phyloP scores from a whole-genome alignment of 2,329 filamentous ascomycete species.

The Aspergillus fructus region DNA sequence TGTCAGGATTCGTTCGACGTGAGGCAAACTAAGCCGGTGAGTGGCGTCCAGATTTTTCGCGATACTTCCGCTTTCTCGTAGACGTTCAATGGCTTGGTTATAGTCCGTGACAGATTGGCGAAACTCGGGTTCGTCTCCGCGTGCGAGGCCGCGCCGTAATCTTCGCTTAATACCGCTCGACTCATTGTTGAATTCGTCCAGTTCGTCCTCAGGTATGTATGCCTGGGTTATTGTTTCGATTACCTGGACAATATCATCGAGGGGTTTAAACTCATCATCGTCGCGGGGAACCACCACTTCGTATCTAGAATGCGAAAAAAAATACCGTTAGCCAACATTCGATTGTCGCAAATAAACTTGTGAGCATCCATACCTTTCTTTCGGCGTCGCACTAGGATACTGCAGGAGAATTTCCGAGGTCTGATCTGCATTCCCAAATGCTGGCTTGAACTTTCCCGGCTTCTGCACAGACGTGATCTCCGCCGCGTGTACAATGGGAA shows the following conservation, averaged over 20 bases:
- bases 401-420: slow-evolving; percentile 65
- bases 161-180: slow-evolving; percentile 72
- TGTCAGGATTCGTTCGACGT: slow-evolving; percentile 76
- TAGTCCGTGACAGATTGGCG: slow-evolving; percentile 71
- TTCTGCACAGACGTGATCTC: slow-evolving; percentile 48
- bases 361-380: slow-evolving; percentile 58
- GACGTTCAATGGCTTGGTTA: slow-evolving; percentile 66
- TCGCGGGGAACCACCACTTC: slow-evolving; percentile 77
- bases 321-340: slow-evolving; percentile 22
- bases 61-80: slow-evolving; percentile 70
- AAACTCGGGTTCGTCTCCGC: slow-evolving; percentile 70
- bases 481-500: slow-evolving; percentile 50
- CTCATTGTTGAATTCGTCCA: slow-evolving; percentile 67
- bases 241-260: slow-evolving; percentile 70
- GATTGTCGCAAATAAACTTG: no score
- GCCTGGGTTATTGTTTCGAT: slow-evolving; percentile 69
- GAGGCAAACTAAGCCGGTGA: slow-evolving; percentile 67
- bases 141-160: slow-evolving; percentile 71
- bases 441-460: slow-evolving; percentile 52
- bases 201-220: slow-evolving; percentile 73
- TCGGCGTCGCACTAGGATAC: slow-evolving; percentile 73
- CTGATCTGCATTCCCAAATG: slow-evolving; percentile 47
- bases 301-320: slow-evolving; percentile 49
- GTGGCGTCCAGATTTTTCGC: slow-evolving; percentile 68
- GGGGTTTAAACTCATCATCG: slow-evolving; percentile 66